These are phyloP conservation scores for Mycena crocata DNA, from an alignment of 768 basidiomycete species.

Conservation along the genomic window DNA sequence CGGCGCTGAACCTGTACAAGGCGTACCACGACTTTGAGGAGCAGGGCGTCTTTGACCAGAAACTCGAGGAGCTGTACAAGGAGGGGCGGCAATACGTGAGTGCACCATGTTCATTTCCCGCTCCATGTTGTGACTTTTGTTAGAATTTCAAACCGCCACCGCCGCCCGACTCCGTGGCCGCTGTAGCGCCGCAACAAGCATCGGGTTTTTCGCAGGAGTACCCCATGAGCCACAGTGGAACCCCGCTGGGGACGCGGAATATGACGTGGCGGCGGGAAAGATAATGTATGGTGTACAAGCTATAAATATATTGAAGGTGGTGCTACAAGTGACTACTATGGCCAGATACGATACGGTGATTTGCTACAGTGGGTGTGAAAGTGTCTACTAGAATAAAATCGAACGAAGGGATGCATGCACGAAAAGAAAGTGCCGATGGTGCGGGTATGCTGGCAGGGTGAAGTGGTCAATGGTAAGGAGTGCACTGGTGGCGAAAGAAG, in stretches of 20 bases:
- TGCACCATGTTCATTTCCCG: constrained; percentile 37
- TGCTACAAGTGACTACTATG: constrained; percentile 26
- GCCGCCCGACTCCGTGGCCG: constrained; percentile 26
- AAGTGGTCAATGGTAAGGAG: constrained; percentile 23
- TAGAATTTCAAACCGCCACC: constrained; percentile 72
- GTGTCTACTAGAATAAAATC: constrained; percentile 2
- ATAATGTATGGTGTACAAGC: neutral
- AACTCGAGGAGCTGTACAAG: constrained; percentile 86
- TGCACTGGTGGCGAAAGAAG: constrained; percentile 21
- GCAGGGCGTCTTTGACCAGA: constrained; percentile 83
- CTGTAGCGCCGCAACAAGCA: constrained; percentile 21
- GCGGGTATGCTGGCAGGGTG: constrained; percentile 24
- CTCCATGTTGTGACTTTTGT: constrained; percentile 6
- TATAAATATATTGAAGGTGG: constrained; percentile 17
- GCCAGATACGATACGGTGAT: constrained; percentile 20
- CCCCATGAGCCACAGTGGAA: constrained; percentile 26
- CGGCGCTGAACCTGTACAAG: constrained; percentile 87
- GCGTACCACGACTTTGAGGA: constrained; percentile 83
- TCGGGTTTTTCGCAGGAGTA: constrained; percentile 30
- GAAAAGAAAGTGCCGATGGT: constrained; percentile 26
- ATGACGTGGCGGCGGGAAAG: constrained; percentile 28
- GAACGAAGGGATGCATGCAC: constrained; percentile 28
- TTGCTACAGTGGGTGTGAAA: constrained; percentile 31
- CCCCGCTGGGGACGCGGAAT: constrained; percentile 15
- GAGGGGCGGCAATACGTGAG: constrained; percentile 80